Evolutionary conservation across 2,329 filamentous ascomycete genomes (phyloP), one percentile per base, ranked within the genome.

Genomic region (Pestalotiopsis sp.): DNA sequence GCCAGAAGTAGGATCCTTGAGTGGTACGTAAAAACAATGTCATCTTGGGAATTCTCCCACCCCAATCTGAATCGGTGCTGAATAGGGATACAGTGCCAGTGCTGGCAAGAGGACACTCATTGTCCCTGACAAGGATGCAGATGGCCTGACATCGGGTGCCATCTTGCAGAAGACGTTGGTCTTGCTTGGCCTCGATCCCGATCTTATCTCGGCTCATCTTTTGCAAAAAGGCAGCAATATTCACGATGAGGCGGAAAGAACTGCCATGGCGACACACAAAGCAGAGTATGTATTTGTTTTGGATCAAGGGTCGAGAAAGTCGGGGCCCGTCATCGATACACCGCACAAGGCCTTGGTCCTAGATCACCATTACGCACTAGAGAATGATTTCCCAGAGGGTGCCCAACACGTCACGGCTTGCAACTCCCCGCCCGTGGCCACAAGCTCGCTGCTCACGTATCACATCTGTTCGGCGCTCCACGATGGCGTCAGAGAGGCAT

Each of bases 51-150:
- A 23, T 14, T 7, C 17, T 17, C 17, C 12, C 20, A 1, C 2
- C 14, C 23, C 2, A 27, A 27, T 7, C n/a, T 20, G 17, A n/a
- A 17, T 4, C 4, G 3, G 3, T 11, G 13, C n/a, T 36, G 13
- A 39, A 62, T 1, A n/a, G 4, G 27, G 2, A 20, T 7, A 12
- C 70, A 90, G 89, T 76, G 88, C 84, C 20, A 73, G 79, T 17
- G 79, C 86, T 12, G 78, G 83, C 11, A 82, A 87, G 67, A 81
- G 79, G 45, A 87, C 86, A 1, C 77, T 92, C 20, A 88, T 93
- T 14, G 83, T 92, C 0, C 91, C 91, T 0, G 90, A 92, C 74
- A 92, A 92, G 74, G 90, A 92, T 72, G 89, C 89, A 2, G 90
- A 92, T 76, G 91, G 90, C 0, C 80, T 93, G 3, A 86, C 86